Conservation (phyloP, 2,329 filamentous ascomycete species). For the Torrubiellomyces zombiae region DNA sequence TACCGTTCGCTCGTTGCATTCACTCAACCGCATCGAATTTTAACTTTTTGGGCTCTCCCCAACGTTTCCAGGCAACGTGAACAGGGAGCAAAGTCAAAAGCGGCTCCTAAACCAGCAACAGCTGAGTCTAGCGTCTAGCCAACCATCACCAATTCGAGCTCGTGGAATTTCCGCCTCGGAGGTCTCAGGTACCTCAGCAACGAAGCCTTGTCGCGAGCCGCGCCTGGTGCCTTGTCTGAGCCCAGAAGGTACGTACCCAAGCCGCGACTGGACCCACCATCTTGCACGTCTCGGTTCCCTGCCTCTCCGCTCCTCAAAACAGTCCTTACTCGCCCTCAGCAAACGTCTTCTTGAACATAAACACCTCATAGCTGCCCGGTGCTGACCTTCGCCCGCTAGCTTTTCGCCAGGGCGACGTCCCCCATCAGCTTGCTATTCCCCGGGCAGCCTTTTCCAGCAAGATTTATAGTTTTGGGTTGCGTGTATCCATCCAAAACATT, state of each 20-base stretch:
- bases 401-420: too few species aligned
- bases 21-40: too few species aligned
- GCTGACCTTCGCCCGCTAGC: too few species aligned
- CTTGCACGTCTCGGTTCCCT: constrained; percentile 12
- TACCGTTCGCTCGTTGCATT: too few species aligned
- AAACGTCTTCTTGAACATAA: constrained; percentile 15
- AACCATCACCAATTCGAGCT: too few species aligned
- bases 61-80: too few species aligned
- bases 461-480: constrained; percentile 11
- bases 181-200: constrained; percentile 6
- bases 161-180: too few species aligned
- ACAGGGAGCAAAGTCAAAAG: too few species aligned
- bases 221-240: constrained; percentile 3
- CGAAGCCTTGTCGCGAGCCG: constrained; percentile 6
- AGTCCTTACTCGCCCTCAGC: constrained; percentile 18
- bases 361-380: constrained; percentile 15
- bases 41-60: too few species aligned
- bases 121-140: neutral
- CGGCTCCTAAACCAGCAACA: neutral
- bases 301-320: constrained; percentile 20
- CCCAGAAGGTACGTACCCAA: constrained; percentile 6
- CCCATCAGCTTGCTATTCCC: too few species aligned
- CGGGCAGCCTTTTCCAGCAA: constrained; percentile 12
- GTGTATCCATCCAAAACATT: constrained; percentile 17
- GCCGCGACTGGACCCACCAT: constrained; percentile 6